A percentile compares a stretch with the other conserved stretches of the same genome.
Conservation (phyloP, 345 rosid species). For the Passiflora organensis region DNA sequence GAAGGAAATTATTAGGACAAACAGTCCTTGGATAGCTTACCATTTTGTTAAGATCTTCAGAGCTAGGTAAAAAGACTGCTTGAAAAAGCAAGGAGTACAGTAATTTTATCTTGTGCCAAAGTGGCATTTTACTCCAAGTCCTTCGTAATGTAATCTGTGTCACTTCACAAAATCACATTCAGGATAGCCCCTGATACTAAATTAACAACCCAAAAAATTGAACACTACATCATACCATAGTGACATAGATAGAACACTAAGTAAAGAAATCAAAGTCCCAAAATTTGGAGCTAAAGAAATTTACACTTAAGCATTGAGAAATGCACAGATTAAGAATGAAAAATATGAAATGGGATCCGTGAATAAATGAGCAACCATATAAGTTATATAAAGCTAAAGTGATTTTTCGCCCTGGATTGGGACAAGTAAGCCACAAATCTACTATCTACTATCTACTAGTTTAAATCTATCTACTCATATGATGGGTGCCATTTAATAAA, state of each 20-base stretch:
- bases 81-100: slow-evolving; percentile 60
- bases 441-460: too few species aligned
- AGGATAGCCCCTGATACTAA: background rate
- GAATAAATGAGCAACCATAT: too few species aligned
- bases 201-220: background rate
- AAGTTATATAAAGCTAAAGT: too few species aligned
- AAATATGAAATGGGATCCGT: too few species aligned
- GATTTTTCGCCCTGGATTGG: too few species aligned
- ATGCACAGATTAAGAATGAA: too few species aligned
- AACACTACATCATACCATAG: background rate
- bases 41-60: slow-evolving; percentile 79
- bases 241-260: background rate
- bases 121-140: slow-evolving; percentile 86
- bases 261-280: background rate
- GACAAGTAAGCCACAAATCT: too few species aligned
- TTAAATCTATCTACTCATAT: too few species aligned
- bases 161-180: slow-evolving; percentile 3
- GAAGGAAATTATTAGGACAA: background rate
- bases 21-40: slow-evolving; percentile 20
- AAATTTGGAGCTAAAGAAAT: too few species aligned
- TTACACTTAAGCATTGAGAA: too few species aligned
- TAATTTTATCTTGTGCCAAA: slow-evolving; percentile 79
- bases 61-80: slow-evolving; percentile 72
- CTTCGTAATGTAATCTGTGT: slow-evolving; percentile 69
- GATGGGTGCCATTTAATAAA: too few species aligned